These are phyloP conservation scores for Saxophila tyrrhenica DNA, from an alignment of 495 filamentous ascomycete species.

Conservation along the genomic window DNA sequence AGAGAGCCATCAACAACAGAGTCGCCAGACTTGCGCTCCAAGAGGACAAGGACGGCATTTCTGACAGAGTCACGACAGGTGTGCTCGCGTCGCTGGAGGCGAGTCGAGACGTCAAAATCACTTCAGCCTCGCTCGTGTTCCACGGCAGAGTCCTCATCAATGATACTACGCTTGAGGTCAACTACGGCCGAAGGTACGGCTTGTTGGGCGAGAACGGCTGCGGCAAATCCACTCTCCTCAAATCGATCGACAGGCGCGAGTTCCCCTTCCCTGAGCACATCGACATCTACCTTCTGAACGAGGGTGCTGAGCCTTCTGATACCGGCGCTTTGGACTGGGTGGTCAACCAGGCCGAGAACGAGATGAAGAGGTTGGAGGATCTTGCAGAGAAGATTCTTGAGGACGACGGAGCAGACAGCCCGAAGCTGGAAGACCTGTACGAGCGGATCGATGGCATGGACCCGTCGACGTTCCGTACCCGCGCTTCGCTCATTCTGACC, in stretches of 20 bases:
- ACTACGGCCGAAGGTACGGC: conserved; percentile 85
- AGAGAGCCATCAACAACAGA: conserved; percentile 58
- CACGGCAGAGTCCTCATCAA: conserved; percentile 93
- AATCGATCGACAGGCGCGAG: conserved; percentile 86
- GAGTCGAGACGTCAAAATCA: conserved; percentile 92
- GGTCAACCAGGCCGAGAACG: conserved; percentile 85
- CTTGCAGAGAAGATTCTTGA: conserved; percentile 85
- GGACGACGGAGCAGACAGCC: conserved; percentile 78
- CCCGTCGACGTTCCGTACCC: conserved; percentile 96
- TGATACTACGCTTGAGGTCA: conserved; percentile 87
- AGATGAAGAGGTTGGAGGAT: conserved; percentile 80
- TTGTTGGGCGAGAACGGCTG: conserved; percentile 97
- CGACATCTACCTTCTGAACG: conserved; percentile 97
- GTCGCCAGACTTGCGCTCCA: conserved; percentile 75
- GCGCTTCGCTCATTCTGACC: conserved; percentile 90
- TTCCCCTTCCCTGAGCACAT: conserved; percentile 93
- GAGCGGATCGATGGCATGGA: conserved; percentile 99
- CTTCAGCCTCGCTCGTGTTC: conserved; percentile 85
- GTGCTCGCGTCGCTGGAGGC: conserved; percentile 74
- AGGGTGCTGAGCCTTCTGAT: conserved; percentile 85
- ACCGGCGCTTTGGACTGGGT: conserved; percentile 94
- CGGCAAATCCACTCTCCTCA: conserved; percentile 93
- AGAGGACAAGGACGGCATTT: conserved; percentile 91
- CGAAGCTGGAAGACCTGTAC: conserved; percentile 87
- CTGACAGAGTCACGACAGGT: conserved; percentile 96